Evolutionary conservation across 2,329 filamentous ascomycete genomes (phyloP).

Genomic region (Diaporthe helianthi): DNA sequence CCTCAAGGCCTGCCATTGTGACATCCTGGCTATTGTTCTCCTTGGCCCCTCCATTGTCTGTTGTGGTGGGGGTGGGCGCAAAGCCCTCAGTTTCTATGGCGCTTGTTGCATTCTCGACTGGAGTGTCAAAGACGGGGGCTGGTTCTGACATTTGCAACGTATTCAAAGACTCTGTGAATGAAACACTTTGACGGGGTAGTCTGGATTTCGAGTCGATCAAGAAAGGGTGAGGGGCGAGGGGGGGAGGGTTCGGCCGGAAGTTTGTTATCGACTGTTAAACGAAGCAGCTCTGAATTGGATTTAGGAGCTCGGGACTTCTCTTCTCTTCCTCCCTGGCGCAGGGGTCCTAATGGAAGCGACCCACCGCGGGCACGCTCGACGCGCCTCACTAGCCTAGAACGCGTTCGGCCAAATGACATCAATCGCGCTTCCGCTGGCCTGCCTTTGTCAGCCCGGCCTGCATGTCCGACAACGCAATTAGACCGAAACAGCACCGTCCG

Average conservation of each 20-base stretch:
- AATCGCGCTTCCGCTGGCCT: not conserved
- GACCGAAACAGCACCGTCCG: not conserved
- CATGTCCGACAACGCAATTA: not conserved
- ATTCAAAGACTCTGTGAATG: not conserved
- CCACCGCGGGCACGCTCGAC: not conserved
- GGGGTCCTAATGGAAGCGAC: conserved; percentile 19
- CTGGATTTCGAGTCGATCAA: not conserved
- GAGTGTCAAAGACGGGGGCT: conserved; percentile 14
- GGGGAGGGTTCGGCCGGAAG: too few relatives aligned
- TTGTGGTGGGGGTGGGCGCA: not conserved
- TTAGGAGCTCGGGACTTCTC: not conserved
- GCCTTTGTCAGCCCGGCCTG: conserved; percentile 21
- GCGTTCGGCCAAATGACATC: conserved; percentile 23
- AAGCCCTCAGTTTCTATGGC: not conserved
- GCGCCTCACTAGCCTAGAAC: conserved; percentile 27
- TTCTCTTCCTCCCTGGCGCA: not conserved
- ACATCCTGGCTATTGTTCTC: conserved; percentile 25
- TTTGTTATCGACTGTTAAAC: not conserved
- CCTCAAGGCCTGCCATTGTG: conserved; percentile 25
- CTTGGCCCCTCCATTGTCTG: not conserved
- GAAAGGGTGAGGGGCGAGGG: not conserved
- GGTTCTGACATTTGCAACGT: conserved; percentile 26
- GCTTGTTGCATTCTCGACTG: conserved; percentile 2
- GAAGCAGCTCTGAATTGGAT: not conserved
- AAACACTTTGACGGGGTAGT: too few relatives aligned